Evolutionary conservation across 2,329 filamentous ascomycete species (phyloP).

Genomic region (Diaporthe sp.): DNA sequence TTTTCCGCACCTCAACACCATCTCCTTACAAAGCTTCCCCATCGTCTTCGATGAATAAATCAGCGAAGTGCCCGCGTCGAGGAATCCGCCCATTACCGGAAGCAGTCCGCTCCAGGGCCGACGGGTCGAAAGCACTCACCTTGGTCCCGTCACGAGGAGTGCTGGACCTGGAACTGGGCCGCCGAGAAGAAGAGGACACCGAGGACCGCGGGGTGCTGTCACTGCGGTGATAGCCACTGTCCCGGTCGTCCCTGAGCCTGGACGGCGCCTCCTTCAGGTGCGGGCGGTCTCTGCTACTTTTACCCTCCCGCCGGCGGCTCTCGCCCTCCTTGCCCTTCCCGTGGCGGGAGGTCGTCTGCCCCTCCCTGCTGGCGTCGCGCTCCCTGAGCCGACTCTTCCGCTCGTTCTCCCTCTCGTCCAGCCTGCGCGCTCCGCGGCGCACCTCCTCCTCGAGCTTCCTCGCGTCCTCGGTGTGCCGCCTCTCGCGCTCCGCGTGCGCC

Average conservation of each 20-base stretch:
- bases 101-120: background rate
- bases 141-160: background rate
- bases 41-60: background rate
- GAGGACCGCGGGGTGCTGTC: background rate
- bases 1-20: background rate
- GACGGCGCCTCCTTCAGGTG: background rate
- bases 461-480: background rate
- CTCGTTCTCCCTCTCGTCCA: background rate
- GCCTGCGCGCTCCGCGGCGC: background rate
- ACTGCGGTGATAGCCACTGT: background rate
- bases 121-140: constrained; percentile 6
- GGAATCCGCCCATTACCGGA: background rate
- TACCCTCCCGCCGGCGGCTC: background rate
- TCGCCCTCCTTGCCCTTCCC: background rate
- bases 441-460: background rate
- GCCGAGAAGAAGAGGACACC: background rate
- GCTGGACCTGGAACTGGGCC: background rate
- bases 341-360: background rate
- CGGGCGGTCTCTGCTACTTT: background rate
- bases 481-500: background rate
- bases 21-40: background rate
- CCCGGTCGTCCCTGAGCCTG: background rate
- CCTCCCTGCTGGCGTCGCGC: background rate
- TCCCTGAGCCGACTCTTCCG: background rate
- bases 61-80: background rate